Percentiles rank a stretch among this genome's conserved stretches.
phyloP scores from a whole-genome alignment of 2,329 filamentous ascomycete genomes.

The Aschersonia sp. region DNA sequence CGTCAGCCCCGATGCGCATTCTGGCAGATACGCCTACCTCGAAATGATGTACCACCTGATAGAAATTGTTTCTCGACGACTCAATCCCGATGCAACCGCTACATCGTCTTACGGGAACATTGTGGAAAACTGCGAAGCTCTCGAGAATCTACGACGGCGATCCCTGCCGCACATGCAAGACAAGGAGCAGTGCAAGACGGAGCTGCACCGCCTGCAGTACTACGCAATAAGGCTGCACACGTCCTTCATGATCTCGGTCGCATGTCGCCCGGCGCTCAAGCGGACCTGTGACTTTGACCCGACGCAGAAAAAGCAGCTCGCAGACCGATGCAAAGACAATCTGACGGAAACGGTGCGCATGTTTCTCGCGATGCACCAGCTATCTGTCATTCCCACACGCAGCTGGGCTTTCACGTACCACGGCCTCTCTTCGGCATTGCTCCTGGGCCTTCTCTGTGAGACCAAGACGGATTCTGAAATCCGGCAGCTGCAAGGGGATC shows the following conservation, averaged over 20 bases:
- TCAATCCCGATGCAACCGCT: conserved; percentile 38
- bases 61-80: conserved; percentile 41
- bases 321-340: conserved; percentile 45
- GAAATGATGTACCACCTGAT: conserved; percentile 53
- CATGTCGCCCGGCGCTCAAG: conserved; percentile 46
- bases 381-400: conserved; percentile 50
- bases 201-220: conserved; percentile 47
- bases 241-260: conserved; percentile 50
- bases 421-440: conserved; percentile 48
- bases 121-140: conserved; percentile 39
- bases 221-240: conserved; percentile 52
- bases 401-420: conserved; percentile 58
- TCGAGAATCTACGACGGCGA: conserved; percentile 34
- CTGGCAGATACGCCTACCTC: conserved; percentile 41
- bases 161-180: conserved; percentile 37
- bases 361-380: conserved; percentile 55
- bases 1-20: conserved; percentile 22
- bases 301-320: conserved; percentile 38
- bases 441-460: conserved; percentile 48
- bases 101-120: conserved; percentile 39
- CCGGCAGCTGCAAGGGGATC: conserved; percentile 46
- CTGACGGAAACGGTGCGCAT: conserved; percentile 52
- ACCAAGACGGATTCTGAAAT: conserved; percentile 50
- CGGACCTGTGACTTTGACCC: conserved; percentile 35
- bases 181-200: conserved; percentile 49